Percentiles rank a stretch among this genome's conserved stretches.
phyloP scores from a whole-genome alignment of 2,329 filamentous ascomycete genomes.

The Botrytis deweyae region DNA sequence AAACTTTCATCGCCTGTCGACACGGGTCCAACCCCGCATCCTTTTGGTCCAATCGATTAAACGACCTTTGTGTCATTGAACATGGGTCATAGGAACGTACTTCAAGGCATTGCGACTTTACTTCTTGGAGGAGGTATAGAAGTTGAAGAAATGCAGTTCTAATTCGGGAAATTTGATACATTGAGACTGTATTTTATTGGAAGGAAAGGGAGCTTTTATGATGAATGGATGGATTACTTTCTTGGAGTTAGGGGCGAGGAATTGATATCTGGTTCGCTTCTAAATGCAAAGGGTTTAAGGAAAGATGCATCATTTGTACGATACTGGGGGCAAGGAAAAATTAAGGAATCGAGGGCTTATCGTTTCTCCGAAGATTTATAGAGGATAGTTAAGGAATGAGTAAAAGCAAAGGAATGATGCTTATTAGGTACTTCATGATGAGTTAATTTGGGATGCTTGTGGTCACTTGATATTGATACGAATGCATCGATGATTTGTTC shows the following conservation, averaged over 20 bases:
- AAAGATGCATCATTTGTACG: not conserved
- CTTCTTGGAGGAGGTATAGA: not conserved
- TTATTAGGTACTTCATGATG: not conserved
- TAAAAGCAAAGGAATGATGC: not conserved
- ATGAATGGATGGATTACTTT: not conserved
- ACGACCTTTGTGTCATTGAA: not conserved
- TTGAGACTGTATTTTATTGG: constrained; percentile 6
- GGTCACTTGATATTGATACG: not conserved
- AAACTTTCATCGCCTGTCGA: constrained; percentile 15
- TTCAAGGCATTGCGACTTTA: not conserved
- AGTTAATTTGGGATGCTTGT: not conserved
- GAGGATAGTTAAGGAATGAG: not conserved
- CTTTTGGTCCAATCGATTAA: constrained; percentile 20
- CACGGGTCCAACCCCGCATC: constrained; percentile 9
- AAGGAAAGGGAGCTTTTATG: not conserved
- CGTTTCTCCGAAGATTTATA: not conserved
- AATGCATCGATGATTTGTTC: not conserved
- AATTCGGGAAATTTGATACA: not conserved
- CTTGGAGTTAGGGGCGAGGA: not conserved
- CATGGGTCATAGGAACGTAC: not conserved
- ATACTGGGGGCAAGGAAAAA: not conserved
- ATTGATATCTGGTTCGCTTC: constrained; percentile 12
- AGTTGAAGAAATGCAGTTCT: not conserved
- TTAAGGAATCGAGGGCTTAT: not conserved
- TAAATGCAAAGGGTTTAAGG: not conserved